Percentiles rank a stretch among this genome's conserved stretches.
phyloP scores from a whole-genome alignment of 2,329 filamentous ascomycete species.

The Akanthomyces lecanii region DNA sequence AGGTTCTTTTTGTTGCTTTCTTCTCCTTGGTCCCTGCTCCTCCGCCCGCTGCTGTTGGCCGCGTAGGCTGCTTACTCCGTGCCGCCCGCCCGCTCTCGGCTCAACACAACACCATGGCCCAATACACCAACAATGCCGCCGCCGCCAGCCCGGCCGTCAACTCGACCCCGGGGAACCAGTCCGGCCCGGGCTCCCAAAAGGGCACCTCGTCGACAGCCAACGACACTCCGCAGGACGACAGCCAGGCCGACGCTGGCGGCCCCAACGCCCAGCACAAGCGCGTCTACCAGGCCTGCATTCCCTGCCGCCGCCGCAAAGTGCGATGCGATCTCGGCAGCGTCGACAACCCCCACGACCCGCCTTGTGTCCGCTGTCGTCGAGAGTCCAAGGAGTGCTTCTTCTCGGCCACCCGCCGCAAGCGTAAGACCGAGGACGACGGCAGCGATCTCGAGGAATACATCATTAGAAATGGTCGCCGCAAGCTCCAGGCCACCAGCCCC shows the following conservation, averaged over 20 bases:
- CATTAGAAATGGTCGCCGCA: slow-evolving; percentile 69
- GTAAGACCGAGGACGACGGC: slow-evolving; percentile 63
- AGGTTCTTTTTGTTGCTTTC: neutral
- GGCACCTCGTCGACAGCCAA: slow-evolving; percentile 1
- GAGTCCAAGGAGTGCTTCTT: slow-evolving; percentile 98
- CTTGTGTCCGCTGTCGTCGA: slow-evolving; percentile 86
- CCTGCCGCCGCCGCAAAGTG: slow-evolving; percentile 58
- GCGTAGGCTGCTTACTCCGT: neutral
- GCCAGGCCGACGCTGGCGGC: slow-evolving; percentile 18
- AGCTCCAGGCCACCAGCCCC: slow-evolving; percentile 47
- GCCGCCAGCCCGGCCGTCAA: slow-evolving; percentile 5
- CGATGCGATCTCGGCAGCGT: slow-evolving; percentile 67
- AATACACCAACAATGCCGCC: slow-evolving; percentile 10
- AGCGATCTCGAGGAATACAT: slow-evolving; percentile 62
- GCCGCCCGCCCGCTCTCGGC: neutral
- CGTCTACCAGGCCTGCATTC: slow-evolving; percentile 61
- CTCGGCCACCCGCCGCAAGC: slow-evolving; percentile 88
- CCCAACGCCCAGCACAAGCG: slow-evolving; percentile 49
- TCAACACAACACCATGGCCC: slow-evolving; percentile 14
- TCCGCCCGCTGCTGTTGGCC: neutral
- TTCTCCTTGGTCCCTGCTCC: neutral
- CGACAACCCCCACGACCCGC: slow-evolving; percentile 89
- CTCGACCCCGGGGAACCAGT: slow-evolving; percentile 9
- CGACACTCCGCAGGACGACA: slow-evolving; percentile 17
- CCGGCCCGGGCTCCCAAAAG: slow-evolving; percentile 9